Conservation (phyloP, 257 asterid genomes). For the Craterostigma plantagineum region DNA sequence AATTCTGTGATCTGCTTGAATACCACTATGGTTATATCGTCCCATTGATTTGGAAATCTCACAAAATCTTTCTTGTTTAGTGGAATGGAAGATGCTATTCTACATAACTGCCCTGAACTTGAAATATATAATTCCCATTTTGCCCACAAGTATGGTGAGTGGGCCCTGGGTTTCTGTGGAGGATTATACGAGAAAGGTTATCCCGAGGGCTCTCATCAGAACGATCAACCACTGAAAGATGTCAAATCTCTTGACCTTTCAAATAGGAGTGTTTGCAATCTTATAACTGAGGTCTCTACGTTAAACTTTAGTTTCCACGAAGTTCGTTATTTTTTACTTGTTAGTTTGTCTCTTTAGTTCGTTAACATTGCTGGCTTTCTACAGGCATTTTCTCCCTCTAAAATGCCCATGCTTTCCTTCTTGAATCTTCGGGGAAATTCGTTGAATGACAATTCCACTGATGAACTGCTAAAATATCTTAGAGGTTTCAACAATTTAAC, state of each 20-base stretch:
- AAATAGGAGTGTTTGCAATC: constrained; percentile 49
- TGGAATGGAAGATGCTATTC: constrained; percentile 34
- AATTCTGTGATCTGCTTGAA: no score
- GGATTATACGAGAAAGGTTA: constrained; percentile 45
- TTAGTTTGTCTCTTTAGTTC: constrained; percentile 5
- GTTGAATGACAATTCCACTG: constrained; percentile 33
- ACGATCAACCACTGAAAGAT: constrained; percentile 27
- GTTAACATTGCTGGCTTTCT: not conserved
- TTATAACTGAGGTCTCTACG: constrained; percentile 43
- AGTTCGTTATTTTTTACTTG: not conserved
- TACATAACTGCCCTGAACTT: constrained; percentile 31
- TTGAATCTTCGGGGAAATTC: constrained; percentile 75
- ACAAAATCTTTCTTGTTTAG: constrained; percentile 18
- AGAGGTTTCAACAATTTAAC: constrained; percentile 41
- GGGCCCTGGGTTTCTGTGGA: constrained; percentile 96
- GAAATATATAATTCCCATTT: constrained; percentile 67
- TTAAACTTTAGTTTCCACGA: constrained; percentile 2
- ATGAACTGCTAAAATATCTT: constrained; percentile 38
- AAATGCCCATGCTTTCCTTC: constrained; percentile 48
- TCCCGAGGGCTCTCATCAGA: constrained; percentile 30
- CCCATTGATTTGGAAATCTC: no score
- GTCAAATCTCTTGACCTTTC: constrained; percentile 73
- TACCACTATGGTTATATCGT: no score
- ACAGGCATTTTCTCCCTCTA: constrained; percentile 63
- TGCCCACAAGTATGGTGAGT: constrained; percentile 52